These are phyloP conservation scores for Fusarium circinatum DNA, from an alignment of 2,329 filamentous ascomycete species.

Conservation along the genomic window DNA sequence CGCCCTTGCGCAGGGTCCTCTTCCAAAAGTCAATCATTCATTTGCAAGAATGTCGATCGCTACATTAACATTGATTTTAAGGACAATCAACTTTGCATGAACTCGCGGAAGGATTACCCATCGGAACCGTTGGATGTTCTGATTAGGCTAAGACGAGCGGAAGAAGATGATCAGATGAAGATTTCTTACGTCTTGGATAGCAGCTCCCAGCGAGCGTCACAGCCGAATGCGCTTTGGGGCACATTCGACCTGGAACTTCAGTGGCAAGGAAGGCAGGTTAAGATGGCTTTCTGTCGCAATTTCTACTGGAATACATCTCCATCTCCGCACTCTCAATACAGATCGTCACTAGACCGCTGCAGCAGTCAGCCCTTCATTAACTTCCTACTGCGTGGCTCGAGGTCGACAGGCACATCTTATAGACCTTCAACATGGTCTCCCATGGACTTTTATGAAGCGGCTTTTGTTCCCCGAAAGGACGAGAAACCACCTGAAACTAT, in stretches of 20 bases:
- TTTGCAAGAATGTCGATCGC: conserved; percentile 34
- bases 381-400: conserved; percentile 46
- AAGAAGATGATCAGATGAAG: conserved; percentile 31
- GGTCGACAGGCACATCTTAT: background rate
- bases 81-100: conserved; percentile 26
- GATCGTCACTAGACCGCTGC: conserved; percentile 44
- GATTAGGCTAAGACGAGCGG: conserved; percentile 39
- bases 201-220: conserved; percentile 21
- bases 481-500: conserved; percentile 53
- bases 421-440: conserved; percentile 52
- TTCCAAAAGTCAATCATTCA: conserved; percentile 2
- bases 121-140: conserved; percentile 3
- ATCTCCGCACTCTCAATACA: conserved; percentile 46
- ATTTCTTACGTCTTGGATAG: background rate
- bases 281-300: conserved; percentile 47
- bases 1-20: conserved; percentile 37
- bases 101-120: conserved; percentile 19
- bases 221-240: conserved; percentile 51
- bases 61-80: conserved; percentile 31
- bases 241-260: conserved; percentile 47
- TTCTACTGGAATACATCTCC: conserved; percentile 57
- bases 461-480: conserved; percentile 66
- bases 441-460: conserved; percentile 74
- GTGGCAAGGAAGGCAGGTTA: conserved; percentile 38
- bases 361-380: conserved; percentile 51